Evolutionary conservation across 805 yeast species (phyloP).

Genomic region (Jamesozyma piceae): DNA sequence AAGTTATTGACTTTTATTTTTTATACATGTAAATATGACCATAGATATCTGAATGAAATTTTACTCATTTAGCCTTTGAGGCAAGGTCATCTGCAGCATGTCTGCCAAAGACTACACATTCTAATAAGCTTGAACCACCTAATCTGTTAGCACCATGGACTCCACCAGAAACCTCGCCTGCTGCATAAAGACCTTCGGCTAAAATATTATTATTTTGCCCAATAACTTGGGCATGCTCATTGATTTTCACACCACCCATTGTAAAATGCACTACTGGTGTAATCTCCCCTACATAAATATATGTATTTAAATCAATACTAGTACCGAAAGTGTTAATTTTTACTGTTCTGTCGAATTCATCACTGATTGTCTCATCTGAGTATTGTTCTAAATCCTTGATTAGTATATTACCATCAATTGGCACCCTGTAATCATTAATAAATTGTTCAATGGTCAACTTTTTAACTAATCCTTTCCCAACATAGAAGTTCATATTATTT

Average conservation of each 20-base stretch:
- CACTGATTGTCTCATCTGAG: constrained; percentile 15
- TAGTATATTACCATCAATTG: constrained; percentile 17
- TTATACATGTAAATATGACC: no score
- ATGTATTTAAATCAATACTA: constrained; percentile 16
- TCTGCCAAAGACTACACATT: constrained; percentile 53
- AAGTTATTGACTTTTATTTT: no score
- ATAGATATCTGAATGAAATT: no score
- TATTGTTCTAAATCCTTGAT: constrained; percentile 17
- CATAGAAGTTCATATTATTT: constrained; percentile 45
- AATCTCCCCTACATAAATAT: constrained; percentile 40
- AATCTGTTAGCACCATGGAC: constrained; percentile 57
- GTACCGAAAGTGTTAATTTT: constrained; percentile 28
- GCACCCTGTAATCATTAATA: constrained; percentile 18
- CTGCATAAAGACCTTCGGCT: constrained; percentile 45
- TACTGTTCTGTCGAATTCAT: constrained; percentile 31
- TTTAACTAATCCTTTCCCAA: constrained; percentile 31
- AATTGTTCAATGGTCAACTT: constrained; percentile 27
- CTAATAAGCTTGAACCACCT: constrained; percentile 49
- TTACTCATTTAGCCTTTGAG: background rate
- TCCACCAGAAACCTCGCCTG: constrained; percentile 63
- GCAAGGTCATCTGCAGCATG: constrained; percentile 41
- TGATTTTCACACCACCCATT: constrained; percentile 56
- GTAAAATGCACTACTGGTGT: constrained; percentile 62
- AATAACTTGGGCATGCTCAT: constrained; percentile 38
- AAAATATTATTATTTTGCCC: constrained; percentile 25